These are phyloP conservation scores for Aspergillus persii DNA, from an alignment of 2,329 filamentous ascomycete genomes.

Conservation along the genomic window DNA sequence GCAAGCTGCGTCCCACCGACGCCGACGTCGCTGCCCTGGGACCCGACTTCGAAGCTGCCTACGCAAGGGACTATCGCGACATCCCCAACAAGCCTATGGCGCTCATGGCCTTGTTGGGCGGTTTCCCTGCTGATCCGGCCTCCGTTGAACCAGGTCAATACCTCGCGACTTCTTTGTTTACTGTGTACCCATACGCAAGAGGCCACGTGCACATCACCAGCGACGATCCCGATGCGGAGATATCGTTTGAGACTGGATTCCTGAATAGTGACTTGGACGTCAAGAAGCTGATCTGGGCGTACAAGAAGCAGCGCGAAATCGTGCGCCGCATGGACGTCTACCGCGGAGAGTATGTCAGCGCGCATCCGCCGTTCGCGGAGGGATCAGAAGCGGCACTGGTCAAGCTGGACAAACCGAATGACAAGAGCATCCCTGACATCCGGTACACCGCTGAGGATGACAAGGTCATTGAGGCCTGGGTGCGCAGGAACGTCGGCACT, in stretches of 20 bases:
- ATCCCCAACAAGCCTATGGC: not conserved
- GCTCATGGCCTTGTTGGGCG: not conserved
- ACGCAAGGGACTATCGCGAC: not conserved
- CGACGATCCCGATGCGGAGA: not conserved
- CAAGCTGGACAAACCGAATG: not conserved
- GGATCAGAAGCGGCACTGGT: not conserved
- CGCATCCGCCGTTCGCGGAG: not conserved
- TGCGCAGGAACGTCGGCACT: constrained; percentile 1
- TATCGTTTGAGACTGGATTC: not conserved
- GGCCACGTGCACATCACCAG: constrained; percentile 2
- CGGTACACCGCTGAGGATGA: constrained; percentile 2
- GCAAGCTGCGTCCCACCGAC: not conserved
- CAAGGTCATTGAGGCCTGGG: constrained; percentile 1
- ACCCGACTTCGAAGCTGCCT: not conserved
- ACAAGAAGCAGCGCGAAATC: constrained; percentile 4
- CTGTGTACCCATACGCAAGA: constrained; percentile 2
- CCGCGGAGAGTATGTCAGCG: not conserved
- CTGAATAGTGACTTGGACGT: not conserved
- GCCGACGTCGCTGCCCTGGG: not conserved
- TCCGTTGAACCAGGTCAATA: not conserved
- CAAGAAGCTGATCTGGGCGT: constrained; percentile 1
- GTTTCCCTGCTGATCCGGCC: not conserved
- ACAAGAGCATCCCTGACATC: not conserved
- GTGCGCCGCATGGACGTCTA: constrained; percentile 1
- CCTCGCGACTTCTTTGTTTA: not conserved